phyloP scores from a whole-genome alignment of 1,139 yeast genomes.

The Zhuliangozyma parablackwelliae region DNA sequence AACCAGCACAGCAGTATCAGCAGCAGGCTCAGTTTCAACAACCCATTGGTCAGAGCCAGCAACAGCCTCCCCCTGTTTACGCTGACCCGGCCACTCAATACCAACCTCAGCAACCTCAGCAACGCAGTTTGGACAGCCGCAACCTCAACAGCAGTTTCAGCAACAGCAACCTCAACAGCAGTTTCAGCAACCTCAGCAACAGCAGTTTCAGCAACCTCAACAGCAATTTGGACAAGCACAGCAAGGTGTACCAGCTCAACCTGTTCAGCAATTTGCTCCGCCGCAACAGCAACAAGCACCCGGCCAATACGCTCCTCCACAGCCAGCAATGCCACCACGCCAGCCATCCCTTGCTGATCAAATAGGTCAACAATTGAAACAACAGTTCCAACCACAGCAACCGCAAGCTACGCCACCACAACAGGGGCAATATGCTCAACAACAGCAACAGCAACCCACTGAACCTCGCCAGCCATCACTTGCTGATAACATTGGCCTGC shows the following conservation, averaged over 20 bases:
- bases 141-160: slow-evolving; percentile 1
- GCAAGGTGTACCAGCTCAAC: too few relatives aligned
- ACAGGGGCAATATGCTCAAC: slow-evolving; percentile 10
- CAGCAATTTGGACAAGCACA: slow-evolving; percentile 5
- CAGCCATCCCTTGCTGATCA: too few relatives aligned
- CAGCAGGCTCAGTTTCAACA: slow-evolving; percentile 3
- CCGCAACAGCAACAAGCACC: too few relatives aligned
- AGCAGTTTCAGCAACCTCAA: slow-evolving; percentile 5
- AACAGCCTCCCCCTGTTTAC: too few relatives aligned
- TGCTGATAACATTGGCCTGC: slow-evolving; percentile 4
- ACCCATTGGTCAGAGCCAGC: too few relatives aligned
- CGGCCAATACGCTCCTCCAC: too few relatives aligned
- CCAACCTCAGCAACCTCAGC: slow-evolving; percentile 1
- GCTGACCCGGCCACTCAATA: not conserved
- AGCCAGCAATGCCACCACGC: too few relatives aligned
- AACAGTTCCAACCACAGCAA: slow-evolving; percentile 1
- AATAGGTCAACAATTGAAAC: too few relatives aligned
- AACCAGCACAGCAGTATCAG: slow-evolving; percentile 2
- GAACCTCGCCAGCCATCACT: slow-evolving; percentile 5
- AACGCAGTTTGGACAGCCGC: slow-evolving; percentile 4
- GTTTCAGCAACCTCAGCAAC: slow-evolving; percentile 5
- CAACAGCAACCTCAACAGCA: slow-evolving; percentile 1
- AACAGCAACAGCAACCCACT: slow-evolving; percentile 8
- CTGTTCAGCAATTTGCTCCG: too few relatives aligned
- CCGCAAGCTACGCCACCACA: slow-evolving; percentile 3